Evolutionary conservation across 805 yeast genomes (phyloP).

Genomic region (Yarrowia sp.): DNA sequence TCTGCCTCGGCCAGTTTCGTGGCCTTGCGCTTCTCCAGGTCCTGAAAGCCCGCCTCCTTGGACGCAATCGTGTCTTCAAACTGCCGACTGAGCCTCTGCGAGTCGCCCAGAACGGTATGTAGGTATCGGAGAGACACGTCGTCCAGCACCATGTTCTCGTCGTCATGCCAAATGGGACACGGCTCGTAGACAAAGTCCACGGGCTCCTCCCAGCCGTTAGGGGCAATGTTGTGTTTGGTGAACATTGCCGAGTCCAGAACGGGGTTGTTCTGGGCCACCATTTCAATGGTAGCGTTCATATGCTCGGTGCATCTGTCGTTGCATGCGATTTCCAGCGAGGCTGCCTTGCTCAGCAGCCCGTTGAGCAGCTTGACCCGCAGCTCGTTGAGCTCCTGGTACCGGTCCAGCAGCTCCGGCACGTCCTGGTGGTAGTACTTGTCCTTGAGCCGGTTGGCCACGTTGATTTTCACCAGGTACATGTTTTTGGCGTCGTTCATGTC

Average conservation of each 20-base stretch:
- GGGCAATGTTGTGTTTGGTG: constrained; percentile 76
- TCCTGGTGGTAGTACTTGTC: constrained; percentile 94
- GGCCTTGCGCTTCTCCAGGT: constrained; percentile 42
- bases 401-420: constrained; percentile 86
- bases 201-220: constrained; percentile 80
- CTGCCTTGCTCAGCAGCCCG: constrained; percentile 67
- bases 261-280: constrained; percentile 74
- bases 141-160: constrained; percentile 68
- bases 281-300: constrained; percentile 59
- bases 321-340: constrained; percentile 64
- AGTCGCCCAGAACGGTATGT: constrained; percentile 50
- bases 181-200: constrained; percentile 84
- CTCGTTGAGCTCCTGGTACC: constrained; percentile 83
- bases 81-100: constrained; percentile 45
- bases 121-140: constrained; percentile 52
- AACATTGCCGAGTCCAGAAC: constrained; percentile 85
- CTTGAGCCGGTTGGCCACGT: constrained; percentile 85
- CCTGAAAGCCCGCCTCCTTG: constrained; percentile 40
- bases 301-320: constrained; percentile 55
- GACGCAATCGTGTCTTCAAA: constrained; percentile 40
- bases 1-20: constrained; percentile 48
- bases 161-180: constrained; percentile 96
- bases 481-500: constrained; percentile 93
- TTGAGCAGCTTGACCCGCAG: constrained; percentile 75
- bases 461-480: constrained; percentile 77